Conservation (phyloP, 371 early-diverging fungal genomes). For the Zopfochytrium polystomum region DNA sequence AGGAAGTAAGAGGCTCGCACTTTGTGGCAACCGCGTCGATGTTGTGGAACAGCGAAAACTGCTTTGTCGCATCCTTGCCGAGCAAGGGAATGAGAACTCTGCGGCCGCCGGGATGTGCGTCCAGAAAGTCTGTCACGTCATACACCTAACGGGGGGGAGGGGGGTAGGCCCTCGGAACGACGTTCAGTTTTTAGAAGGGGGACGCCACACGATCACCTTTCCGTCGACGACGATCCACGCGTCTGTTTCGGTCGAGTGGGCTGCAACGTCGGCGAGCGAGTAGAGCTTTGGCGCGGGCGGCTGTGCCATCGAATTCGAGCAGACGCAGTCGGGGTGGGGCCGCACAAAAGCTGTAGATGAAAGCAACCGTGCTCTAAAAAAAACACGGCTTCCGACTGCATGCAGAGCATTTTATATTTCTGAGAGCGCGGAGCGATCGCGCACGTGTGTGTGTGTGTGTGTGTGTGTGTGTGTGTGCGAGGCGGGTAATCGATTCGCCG, state of each 20-base stretch:
- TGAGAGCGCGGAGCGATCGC: too few relatives aligned
- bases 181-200: not conserved
- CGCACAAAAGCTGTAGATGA: too few relatives aligned
- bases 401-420: too few relatives aligned
- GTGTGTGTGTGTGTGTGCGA: too few relatives aligned
- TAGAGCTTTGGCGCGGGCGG: too few relatives aligned
- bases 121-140: constrained; percentile 74
- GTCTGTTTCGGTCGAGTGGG: constrained; percentile 78
- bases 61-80: constrained; percentile 46
- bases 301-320: too few relatives aligned
- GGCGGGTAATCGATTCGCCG: too few relatives aligned
- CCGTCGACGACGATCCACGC: constrained; percentile 75
- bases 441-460: too few relatives aligned
- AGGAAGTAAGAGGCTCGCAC: not conserved
- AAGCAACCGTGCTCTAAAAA: too few relatives aligned
- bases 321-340: too few relatives aligned
- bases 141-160: constrained; percentile 52
- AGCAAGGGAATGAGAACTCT: constrained; percentile 30
- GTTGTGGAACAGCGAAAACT: constrained; percentile 32
- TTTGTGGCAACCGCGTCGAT: constrained; percentile 3
- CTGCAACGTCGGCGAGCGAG: constrained; percentile 74
- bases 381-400: too few relatives aligned
- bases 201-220: constrained; percentile 12
- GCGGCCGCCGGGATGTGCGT: constrained; percentile 42
- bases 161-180: too few relatives aligned